Base-by-base conservation (phyloP, 768 basidiomycete genomes). In the Tulasnella sp. region DNA sequence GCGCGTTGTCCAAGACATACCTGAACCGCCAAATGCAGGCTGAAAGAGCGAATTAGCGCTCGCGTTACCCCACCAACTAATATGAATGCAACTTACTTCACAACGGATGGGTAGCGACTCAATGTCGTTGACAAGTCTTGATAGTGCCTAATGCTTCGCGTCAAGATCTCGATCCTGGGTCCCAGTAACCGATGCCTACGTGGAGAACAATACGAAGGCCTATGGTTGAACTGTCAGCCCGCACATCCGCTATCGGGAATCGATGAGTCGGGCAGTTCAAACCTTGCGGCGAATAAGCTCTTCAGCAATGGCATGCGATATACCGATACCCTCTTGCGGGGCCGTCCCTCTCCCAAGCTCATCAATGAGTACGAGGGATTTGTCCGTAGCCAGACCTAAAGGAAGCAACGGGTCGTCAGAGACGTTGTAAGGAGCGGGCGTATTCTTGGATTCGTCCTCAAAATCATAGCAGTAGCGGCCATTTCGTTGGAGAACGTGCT, bases 401-500 rank as follows among this genome's bases (percentile, higher is more conserved):
- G n/a, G 15, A 19, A 38, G 12, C 74, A 52, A 8, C 17, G 5
- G 1, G 17, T 40, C 69, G 38, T 58, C 12, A 37, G 69, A 31
- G 39, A 15, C 19, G 9, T 25, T 38, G 58, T 54, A 34, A 3
- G 22, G 4, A 25, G 45, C 8, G 64, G 42, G n/a, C 0, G 22
- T n/a, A 1, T 29, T 14, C 7, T 67, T 15, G 45, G n/a, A 0
- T 0, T 45, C 82, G 73, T 77, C 90, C 94, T 92, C 67, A 97
- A 84, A 74, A 98, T 95, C 93, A 96, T 95, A 0, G 94, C 92
- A 34, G 91, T 91, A 2, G 93, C 90, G 1, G 91, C 89, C 94
- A 99, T 98, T 83, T 99, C 97, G 78, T 89, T 91, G 1, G 95
- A 94, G 83, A 99, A 99, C 0, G 97, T 98, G 79, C 96, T 97